Conservation (phyloP, 257 asterid genomes). For the Capsicum pubescens region DNA sequence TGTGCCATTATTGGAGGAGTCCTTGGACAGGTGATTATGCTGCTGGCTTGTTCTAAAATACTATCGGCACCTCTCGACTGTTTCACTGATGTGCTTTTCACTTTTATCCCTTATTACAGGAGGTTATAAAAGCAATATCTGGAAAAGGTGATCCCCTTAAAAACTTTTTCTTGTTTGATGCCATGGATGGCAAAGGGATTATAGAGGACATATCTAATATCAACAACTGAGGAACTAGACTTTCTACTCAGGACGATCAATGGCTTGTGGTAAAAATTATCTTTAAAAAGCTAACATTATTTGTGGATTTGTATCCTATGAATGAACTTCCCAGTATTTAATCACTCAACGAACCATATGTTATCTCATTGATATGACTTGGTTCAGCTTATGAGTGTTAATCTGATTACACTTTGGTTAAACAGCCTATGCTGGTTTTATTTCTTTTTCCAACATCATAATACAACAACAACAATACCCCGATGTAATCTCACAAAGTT, state of each 20-base stretch:
- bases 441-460: constrained; percentile 3
- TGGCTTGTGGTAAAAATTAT: neutral
- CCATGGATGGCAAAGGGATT: constrained; percentile 85
- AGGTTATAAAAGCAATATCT: constrained; percentile 91
- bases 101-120: constrained; percentile 50
- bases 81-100: neutral
- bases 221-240: neutral
- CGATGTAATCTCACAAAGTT: no score
- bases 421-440: neutral
- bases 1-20: constrained; percentile 92
- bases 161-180: constrained; percentile 86
- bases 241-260: constrained; percentile 1
- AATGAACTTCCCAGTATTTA: neutral
- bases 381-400: neutral
- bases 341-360: neutral
- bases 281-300: neutral
- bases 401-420: neutral
- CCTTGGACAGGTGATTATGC: constrained; percentile 80
- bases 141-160: constrained; percentile 95
- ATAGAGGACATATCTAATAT: constrained; percentile 67
- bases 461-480: neutral
- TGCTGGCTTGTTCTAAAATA: constrained; percentile 19
- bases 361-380: constrained; percentile 11
- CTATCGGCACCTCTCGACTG: neutral
- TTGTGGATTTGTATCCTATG: neutral